These are phyloP conservation scores for Circinella minor DNA, from an alignment of 371 early-diverging fungal species.

Conservation along the genomic window DNA sequence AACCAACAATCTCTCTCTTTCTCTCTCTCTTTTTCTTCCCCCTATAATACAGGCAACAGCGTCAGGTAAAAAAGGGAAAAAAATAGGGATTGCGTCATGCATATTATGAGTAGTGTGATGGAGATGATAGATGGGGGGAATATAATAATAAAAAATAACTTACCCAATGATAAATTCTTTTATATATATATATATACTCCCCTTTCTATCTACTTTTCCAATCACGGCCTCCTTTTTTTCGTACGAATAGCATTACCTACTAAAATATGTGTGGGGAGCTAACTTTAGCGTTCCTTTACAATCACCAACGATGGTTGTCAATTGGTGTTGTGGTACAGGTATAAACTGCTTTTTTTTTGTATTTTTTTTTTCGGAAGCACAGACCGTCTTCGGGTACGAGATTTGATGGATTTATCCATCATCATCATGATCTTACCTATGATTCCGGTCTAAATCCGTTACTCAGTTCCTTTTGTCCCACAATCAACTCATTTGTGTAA, in stretches of 20 bases:
- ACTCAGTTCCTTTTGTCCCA: too few relatives aligned
- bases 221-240: neutral
- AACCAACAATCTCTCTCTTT: neutral
- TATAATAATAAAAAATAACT: neutral
- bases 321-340: conserved; percentile 50
- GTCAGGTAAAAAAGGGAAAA: conserved; percentile 24
- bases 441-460: too few relatives aligned
- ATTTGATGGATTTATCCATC: too few relatives aligned
- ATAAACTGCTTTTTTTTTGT: neutral
- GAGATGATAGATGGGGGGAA: neutral
- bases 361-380: conserved; percentile 1
- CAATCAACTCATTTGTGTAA: neutral
- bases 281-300: conserved; percentile 28
- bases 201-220: too few relatives aligned
- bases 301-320: conserved; percentile 31
- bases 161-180: neutral
- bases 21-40: neutral
- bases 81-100: conserved; percentile 12
- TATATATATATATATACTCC: too few relatives aligned
- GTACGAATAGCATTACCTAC: conserved; percentile 38
- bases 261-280: conserved; percentile 32
- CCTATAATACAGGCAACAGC: conserved; percentile 26
- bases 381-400: neutral
- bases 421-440: too few relatives aligned
- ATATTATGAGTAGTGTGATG: neutral